Evolutionary conservation across 225 moss, liverwort and hornwort genomes (phyloP), one percentile per base, ranked within the genome.

Genomic region (Climacium dendroides): DNA sequence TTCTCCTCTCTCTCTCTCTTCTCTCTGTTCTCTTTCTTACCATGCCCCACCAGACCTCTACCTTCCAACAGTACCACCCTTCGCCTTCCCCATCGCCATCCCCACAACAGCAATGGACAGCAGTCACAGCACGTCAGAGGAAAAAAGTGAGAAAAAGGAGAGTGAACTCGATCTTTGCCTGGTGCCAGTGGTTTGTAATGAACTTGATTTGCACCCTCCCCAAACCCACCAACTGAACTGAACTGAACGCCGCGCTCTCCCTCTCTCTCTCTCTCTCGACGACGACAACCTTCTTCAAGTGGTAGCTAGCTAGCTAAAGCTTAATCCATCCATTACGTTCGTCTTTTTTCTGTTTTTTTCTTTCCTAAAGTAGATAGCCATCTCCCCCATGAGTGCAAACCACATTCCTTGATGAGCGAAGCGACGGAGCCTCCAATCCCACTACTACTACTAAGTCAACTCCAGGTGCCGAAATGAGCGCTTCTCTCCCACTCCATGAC

Each of bases 381-480:
- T 26, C 57, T 37, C 26, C 43, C 7, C 59, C 83, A 83, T 72
- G 83, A 83, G 83, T 83, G 83, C 83, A 5, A 55, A 43, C 83
- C 43, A 84, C 78, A 88, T 88, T 85, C 85, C 83, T 50, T 26
- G 25, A 9, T 34, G 41, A 35, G 41, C 18, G 64, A 45, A 45
- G 6, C 18, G 64, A 45, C 6, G 6, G 18, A 11, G 32, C 70
- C 12, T 35, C 76, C 17, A 5, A 4, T 17, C 7, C 24, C 15
- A 23, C 41, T 71, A 9, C 66, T 1, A 41, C 25, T 47, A 39
- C 62, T 1, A 67, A 86, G 90, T 90, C 90, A 90, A 90, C 90
- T 84, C 87, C 79, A 71, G 83, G 69, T 50, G 87, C 89, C 89
- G 89, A 79, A 83, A 89, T 87, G 89, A 79, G 83, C 89, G 89